phyloP scores from a whole-genome alignment of 2,329 filamentous ascomycete species.

The Didymella pinodella region DNA sequence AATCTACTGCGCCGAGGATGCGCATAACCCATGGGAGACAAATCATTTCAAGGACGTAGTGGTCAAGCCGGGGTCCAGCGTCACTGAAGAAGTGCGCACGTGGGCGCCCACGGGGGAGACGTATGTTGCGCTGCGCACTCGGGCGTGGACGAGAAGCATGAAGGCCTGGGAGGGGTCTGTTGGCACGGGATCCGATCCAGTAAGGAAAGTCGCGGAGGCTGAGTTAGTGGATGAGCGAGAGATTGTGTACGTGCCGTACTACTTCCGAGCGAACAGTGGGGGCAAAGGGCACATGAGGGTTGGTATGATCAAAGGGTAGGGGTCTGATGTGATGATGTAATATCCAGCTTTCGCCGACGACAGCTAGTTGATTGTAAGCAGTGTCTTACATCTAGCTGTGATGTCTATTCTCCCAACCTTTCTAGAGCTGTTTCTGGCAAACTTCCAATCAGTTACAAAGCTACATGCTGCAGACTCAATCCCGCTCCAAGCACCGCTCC shows the following conservation, averaged over 20 bases:
- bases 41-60: no score
- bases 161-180: conserved; percentile 1
- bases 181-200: not conserved
- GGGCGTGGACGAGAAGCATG: conserved; percentile 10
- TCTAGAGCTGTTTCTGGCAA: not conserved
- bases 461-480: conserved; percentile 14
- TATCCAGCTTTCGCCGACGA: no score
- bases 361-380: no score
- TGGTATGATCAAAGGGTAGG: conserved; percentile 7
- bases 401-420: not conserved
- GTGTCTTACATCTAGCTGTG: no score
- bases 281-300: conserved; percentile 22
- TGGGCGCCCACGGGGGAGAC: conserved; percentile 14
- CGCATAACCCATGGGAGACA: no score
- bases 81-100: conserved; percentile 8
- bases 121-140: conserved; percentile 12
- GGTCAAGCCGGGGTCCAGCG: not conserved
- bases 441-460: not conserved
- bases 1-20: no score
- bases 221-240: conserved; percentile 9
- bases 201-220: not conserved
- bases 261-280: conserved; percentile 19
- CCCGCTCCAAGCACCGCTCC: conserved; percentile 71
- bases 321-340: no score
- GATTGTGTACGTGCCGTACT: conserved; percentile 21